Percentiles rank a stretch among this genome's conserved stretches.
phyloP scores from a whole-genome alignment of 495 filamentous ascomycete genomes.

The Mycothermus thermophilus region DNA sequence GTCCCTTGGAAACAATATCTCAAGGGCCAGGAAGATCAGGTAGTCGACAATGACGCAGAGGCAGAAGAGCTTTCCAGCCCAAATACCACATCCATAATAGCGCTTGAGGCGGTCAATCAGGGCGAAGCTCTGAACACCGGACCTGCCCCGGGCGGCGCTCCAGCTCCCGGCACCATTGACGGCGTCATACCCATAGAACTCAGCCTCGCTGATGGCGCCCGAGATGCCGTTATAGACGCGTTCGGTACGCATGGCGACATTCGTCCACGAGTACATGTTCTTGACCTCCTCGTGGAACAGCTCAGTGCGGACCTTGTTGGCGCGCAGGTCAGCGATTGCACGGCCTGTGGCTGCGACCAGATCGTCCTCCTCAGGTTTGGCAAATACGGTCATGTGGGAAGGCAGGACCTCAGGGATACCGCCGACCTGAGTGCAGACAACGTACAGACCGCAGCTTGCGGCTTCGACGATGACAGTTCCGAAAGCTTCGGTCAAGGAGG shows the following conservation, averaged over 20 bases:
- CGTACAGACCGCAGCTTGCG: slow-evolving; percentile 85
- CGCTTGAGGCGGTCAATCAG: slow-evolving; percentile 88
- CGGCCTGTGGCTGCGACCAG: slow-evolving; percentile 67
- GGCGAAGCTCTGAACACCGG: slow-evolving; percentile 66
- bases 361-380: slow-evolving; percentile 85
- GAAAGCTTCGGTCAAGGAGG: slow-evolving; percentile 89
- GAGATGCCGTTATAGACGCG: slow-evolving; percentile 87
- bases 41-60: slow-evolving; percentile 91
- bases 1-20: slow-evolving; percentile 71
- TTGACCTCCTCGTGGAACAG: slow-evolving; percentile 93
- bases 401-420: slow-evolving; percentile 94
- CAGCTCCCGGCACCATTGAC: slow-evolving; percentile 46
- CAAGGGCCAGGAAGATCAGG: slow-evolving; percentile 70
- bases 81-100: slow-evolving; percentile 99
- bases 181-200: slow-evolving; percentile 70
- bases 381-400: slow-evolving; percentile 86
- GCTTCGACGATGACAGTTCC: slow-evolving; percentile 96
- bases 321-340: slow-evolving; percentile 68
- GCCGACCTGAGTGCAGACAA: slow-evolving; percentile 91
- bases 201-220: slow-evolving; percentile 65
- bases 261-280: slow-evolving; percentile 95
- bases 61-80: slow-evolving; percentile 95
- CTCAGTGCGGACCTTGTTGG: slow-evolving; percentile 76
- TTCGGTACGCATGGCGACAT: slow-evolving; percentile 85
- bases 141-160: slow-evolving; percentile 60